A percentile compares a stretch with the other conserved stretches of the same genome.
Evolutionary conservation across 2,329 filamentous ascomycete genomes (phyloP).

Genomic region (Lomentospora prolificans): DNA sequence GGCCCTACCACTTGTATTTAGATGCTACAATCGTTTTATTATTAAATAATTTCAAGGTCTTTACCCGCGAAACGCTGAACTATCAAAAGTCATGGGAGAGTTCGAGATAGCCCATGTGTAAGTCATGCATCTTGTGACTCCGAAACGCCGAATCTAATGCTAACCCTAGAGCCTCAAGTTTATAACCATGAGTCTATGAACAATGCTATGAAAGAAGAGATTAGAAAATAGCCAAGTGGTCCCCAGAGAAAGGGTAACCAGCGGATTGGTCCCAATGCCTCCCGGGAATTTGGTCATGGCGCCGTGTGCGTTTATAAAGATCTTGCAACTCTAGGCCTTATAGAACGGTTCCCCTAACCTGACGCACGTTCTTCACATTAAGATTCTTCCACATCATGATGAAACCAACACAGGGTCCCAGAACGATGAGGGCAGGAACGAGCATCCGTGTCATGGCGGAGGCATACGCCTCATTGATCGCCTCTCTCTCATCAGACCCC

Average conservation of each 20-base stretch:
- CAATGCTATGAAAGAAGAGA: background rate
- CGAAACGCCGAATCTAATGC: background rate
- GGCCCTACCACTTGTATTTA: no score
- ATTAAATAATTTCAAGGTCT: no score
- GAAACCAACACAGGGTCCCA: constrained; percentile 28
- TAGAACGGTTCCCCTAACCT: constrained; percentile 30
- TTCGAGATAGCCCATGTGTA: no score
- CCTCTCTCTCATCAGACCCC: constrained; percentile 38
- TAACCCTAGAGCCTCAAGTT: background rate
- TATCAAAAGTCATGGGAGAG: no score
- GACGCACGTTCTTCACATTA: constrained; percentile 32
- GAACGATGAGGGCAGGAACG: constrained; percentile 30
- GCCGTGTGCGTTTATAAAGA: no score
- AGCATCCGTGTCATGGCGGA: constrained; percentile 37
- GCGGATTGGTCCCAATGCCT: no score
- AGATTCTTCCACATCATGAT: constrained; percentile 36
- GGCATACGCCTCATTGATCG: constrained; percentile 51
- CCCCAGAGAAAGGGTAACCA: no score
- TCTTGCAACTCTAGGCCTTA: no score
- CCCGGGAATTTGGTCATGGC: no score
- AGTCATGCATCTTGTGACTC: background rate
- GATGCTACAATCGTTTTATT: no score
- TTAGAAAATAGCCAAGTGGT: background rate
- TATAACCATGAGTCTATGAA: background rate
- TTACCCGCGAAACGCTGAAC: no score